A percentile compares a stretch with the other conserved stretches of the same genome.
phyloP scores from a whole-genome alignment of 805 yeast species.

The Cyberlindnera euphorbiae region DNA sequence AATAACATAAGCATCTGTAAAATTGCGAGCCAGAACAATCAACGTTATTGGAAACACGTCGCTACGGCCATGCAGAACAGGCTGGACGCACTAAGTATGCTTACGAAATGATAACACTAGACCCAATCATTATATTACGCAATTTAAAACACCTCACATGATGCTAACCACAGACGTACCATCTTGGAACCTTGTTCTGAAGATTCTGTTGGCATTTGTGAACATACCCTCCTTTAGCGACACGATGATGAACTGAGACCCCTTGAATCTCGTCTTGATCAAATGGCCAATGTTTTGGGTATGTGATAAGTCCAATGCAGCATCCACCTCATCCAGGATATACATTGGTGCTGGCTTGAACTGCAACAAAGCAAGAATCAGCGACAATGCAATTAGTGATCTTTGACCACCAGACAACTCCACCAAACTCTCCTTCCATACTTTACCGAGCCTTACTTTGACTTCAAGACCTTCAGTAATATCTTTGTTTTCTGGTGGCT shows the following conservation, averaged over 20 bases:
- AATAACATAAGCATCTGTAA: too few species aligned
- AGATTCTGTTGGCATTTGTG: conserved; percentile 91
- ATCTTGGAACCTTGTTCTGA: conserved; percentile 90
- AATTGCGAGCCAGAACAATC: too few species aligned
- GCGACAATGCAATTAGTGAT: conserved; percentile 86
- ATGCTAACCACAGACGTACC: conserved; percentile 90
- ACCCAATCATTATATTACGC: background rate
- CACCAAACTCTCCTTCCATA: conserved; percentile 94
- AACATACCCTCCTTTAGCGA: conserved; percentile 98
- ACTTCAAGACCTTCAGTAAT: conserved; percentile 90
- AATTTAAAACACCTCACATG: conserved; percentile 34
- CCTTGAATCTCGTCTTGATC: conserved; percentile 91
- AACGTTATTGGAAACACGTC: too few species aligned
- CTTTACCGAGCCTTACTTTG: conserved; percentile 80
- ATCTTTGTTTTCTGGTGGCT: conserved; percentile 72
- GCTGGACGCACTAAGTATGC: too few species aligned
- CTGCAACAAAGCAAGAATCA: conserved; percentile 86
- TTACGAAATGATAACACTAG: too few species aligned
- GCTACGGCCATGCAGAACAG: too few species aligned
- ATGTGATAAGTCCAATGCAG: conserved; percentile 94
- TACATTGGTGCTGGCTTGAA: conserved; percentile 99
- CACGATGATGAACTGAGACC: conserved; percentile 94
- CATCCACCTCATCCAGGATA: conserved; percentile 95
- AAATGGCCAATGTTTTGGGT: conserved; percentile 97
- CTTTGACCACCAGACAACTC: conserved; percentile 97